These are phyloP conservation scores for Platanus orientalis DNA, from an alignment of 164 flowering plant genomes.

Conservation along the genomic window DNA sequence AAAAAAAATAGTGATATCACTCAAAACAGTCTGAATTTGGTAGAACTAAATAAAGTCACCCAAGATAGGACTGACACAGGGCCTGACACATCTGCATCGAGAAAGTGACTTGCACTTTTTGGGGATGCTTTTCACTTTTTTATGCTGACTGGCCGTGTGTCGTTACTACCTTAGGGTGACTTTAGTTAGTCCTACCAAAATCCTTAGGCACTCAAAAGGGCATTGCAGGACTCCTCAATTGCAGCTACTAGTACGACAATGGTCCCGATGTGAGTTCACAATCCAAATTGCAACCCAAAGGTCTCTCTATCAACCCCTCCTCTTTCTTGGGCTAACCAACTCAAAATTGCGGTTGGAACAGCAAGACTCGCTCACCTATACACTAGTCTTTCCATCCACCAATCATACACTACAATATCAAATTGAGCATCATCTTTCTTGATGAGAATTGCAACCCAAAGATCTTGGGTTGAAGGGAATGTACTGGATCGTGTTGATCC, in stretches of 20 bases:
- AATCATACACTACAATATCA: conserved; percentile 76
- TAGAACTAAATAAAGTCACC: no score
- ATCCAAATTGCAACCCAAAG: conserved; percentile 55
- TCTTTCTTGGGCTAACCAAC: conserved; percentile 64
- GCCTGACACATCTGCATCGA: no score
- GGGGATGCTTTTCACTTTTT: no score
- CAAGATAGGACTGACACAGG: no score
- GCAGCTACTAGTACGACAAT: conserved; percentile 73
- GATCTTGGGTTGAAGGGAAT: conserved; percentile 82
- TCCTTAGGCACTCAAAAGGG: conserved; percentile 45
- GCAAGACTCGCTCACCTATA: conserved; percentile 84
- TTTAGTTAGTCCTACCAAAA: no score
- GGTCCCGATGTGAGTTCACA: conserved; percentile 72
- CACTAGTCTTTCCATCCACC: conserved; percentile 81
- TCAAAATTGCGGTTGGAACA: conserved; percentile 68
- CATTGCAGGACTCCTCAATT: conserved; percentile 69
- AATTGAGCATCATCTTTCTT: conserved; percentile 81
- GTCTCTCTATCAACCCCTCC: conserved; percentile 42
- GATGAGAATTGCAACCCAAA: conserved; percentile 65
- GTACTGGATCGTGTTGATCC: conserved; percentile 76
- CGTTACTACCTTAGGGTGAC: no score
- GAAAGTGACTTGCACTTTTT: no score
- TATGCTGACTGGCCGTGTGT: no score
- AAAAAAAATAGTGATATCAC: no score
- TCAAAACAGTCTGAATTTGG: no score